Evolutionary conservation across 345 rosid species (phyloP), one percentile per base, ranked within the genome.

Genomic region (Boechera divaricarpa): DNA sequence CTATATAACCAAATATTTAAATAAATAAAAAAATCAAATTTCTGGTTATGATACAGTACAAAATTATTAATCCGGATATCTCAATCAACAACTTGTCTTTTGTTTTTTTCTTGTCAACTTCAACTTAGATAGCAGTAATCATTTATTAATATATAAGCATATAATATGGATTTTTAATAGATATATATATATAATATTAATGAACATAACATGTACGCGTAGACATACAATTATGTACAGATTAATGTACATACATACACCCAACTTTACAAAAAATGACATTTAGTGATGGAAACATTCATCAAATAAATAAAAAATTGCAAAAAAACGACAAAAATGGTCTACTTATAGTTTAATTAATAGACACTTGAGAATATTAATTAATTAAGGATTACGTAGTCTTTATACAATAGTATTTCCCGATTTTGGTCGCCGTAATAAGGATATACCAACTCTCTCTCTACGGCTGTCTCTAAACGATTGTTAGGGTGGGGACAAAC

Each of bases 401-500:
- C 16, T 61, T 12, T 62, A 63, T 54, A 33, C 42, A 63, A 77
- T 35, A 55, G 47, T 28, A 71, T 47, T 63, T 33, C 21, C 24
- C 63, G 26, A 76, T 69, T 68, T 62, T 76, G 44, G 61, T 78
- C 77, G 77, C 73, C 73, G 69, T 78, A 66, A 42, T 65, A 71
- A 57, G 66, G 73, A 63, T 70, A 69, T 35, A 59, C 69, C 44
- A 11, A 59, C 53, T 38, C 68, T 61, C 10, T 42, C 49, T 69
- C 32, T 68, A 44, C 60, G 61, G 80, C 67, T 77, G 72, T 64
- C 51, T 64, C 51, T 70, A 64, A 57, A 77, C 51, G 5, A 77
- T 71, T 65, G 67, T n/a, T 57, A 66, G 77, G 24, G 69, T 72
- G 47, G 55, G 78, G 86, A 67, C 82, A 83, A 79, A 79, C 78